Percentiles rank a stretch among this genome's conserved stretches.
Conservation (phyloP, 768 basidiomycete species). For the Mycena polygramma region DNA sequence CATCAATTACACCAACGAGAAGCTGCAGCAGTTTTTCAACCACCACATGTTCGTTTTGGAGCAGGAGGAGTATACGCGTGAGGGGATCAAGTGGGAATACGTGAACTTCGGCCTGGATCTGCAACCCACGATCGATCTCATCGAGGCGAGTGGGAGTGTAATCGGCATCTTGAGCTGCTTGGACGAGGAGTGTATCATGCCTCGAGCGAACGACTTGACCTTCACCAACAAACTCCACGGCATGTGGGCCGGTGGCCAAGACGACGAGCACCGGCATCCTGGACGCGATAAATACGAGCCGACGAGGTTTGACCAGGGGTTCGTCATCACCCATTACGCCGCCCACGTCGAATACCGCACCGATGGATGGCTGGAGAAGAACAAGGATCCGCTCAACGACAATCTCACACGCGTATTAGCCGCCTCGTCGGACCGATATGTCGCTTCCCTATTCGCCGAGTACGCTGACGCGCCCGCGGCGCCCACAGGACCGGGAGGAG, state of each 20-base stretch:
- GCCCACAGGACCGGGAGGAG: constrained; percentile 47
- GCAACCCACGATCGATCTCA: constrained; percentile 98
- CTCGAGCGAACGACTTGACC: constrained; percentile 94
- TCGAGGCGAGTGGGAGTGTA: constrained; percentile 83
- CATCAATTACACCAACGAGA: constrained; percentile 99
- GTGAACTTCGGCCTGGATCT: constrained; percentile 98
- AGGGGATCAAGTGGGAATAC: constrained; percentile 97
- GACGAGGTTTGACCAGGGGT: constrained; percentile 92
- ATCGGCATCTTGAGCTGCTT: constrained; percentile 94
- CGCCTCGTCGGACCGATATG: constrained; percentile 83
- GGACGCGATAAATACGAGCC: constrained; percentile 89
- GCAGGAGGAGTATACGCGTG: constrained; percentile 97
- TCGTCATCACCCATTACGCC: constrained; percentile 96
- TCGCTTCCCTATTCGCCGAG: constrained; percentile 88
- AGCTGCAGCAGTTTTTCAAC: constrained; percentile 97
- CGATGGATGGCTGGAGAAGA: constrained; percentile 98
- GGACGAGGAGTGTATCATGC: constrained; percentile 99
- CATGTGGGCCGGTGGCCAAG: constrained; percentile 75
- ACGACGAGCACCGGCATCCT: constrained; percentile 70
- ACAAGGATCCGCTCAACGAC: constrained; percentile 98
- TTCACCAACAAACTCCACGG: constrained; percentile 93
- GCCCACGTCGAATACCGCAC: constrained; percentile 97
- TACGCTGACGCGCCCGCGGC: constrained; percentile 63
- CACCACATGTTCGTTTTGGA: constrained; percentile 99
- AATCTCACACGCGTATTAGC: constrained; percentile 92